Conservation (phyloP, 495 filamentous ascomycete species). For the Talaromyces trachyspermus region DNA sequence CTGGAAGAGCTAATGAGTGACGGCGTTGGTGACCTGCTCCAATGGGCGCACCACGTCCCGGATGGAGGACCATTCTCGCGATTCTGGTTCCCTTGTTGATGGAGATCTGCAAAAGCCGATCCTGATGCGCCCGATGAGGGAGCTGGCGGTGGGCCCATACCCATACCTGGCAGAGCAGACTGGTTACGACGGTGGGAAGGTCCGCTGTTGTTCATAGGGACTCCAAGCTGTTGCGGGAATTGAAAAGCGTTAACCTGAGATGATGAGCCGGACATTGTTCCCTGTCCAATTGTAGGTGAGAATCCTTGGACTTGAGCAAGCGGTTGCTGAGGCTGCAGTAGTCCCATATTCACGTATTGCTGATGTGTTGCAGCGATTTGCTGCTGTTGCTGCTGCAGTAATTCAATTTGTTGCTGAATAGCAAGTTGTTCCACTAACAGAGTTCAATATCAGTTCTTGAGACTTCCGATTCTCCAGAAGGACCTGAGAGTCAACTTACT, state of each 20-base stretch:
- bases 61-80: slow-evolving; percentile 64
- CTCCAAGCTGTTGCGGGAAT: slow-evolving; percentile 69
- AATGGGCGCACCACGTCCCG: slow-evolving; percentile 64
- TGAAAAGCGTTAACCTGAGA: slow-evolving; percentile 81
- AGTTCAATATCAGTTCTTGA: slow-evolving; percentile 2
- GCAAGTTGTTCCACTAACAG: slow-evolving; percentile 89
- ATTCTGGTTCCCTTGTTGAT: slow-evolving; percentile 51
- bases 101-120: slow-evolving; percentile 69
- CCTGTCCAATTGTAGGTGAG: slow-evolving; percentile 58
- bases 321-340: slow-evolving; percentile 77
- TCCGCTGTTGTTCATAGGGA: slow-evolving; percentile 69
- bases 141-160: slow-evolving; percentile 81
- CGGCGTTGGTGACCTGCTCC: slow-evolving; percentile 82
- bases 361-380: slow-evolving; percentile 94
- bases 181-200: slow-evolving; percentile 94
- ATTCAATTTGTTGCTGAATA: slow-evolving; percentile 96
- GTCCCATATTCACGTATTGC: slow-evolving; percentile 95
- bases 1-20: slow-evolving; percentile 88
- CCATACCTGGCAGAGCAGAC: slow-evolving; percentile 89
- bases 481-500: slow-evolving; percentile 61
- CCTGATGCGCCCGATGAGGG: slow-evolving; percentile 94
- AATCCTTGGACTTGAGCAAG: slow-evolving; percentile 59
- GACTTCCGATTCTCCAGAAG: slow-evolving; percentile 6
- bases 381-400: slow-evolving; percentile 96
- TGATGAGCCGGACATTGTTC: slow-evolving; percentile 61